Percentiles rank a stretch among this genome's conserved stretches.
Conservation (phyloP, 169 alveolate species). For the Perkinsus marinus region DNA sequence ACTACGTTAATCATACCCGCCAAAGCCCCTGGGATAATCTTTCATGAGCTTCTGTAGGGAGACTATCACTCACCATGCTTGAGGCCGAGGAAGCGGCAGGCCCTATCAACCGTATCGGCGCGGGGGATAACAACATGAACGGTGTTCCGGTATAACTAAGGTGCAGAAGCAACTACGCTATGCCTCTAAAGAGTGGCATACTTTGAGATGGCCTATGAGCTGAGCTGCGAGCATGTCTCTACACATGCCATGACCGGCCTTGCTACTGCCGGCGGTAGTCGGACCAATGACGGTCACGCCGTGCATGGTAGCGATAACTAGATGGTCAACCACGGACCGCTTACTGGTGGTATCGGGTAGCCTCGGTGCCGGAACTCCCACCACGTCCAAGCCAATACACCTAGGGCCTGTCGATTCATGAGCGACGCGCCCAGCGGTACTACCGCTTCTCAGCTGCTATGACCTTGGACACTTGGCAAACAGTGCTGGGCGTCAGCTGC, state of each 20-base stretch:
- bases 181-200: background rate
- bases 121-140: background rate
- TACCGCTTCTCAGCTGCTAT: background rate
- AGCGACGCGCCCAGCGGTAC: background rate
- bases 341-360: background rate
- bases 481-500: background rate
- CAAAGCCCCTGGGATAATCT: background rate
- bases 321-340: background rate
- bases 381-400: background rate
- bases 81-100: background rate
- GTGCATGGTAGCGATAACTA: background rate
- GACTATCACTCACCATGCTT: background rate
- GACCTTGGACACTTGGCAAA: background rate
- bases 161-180: background rate
- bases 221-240: background rate
- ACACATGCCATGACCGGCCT: background rate
- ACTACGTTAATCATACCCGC: background rate
- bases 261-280: background rate
- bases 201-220: background rate
- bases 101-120: background rate
- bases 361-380: background rate
- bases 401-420: background rate
- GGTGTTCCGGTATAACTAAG: background rate
- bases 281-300: background rate
- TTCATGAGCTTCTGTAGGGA: background rate